Base-by-base conservation (phyloP, 1,284 basidiomycete genomes). In the Phellopilus nigrolimitatus region DNA sequence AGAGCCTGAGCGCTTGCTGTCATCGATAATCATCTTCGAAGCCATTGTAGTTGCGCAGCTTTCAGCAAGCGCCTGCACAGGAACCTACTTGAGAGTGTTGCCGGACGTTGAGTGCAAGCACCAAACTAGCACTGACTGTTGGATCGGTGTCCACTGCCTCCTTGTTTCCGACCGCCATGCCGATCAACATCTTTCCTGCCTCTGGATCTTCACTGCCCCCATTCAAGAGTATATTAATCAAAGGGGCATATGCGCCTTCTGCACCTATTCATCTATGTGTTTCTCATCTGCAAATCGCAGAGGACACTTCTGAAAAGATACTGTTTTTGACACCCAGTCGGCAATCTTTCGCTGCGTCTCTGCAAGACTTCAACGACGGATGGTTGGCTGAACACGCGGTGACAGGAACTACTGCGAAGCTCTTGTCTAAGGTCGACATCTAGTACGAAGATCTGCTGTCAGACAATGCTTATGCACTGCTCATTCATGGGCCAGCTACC, bases 241-340 rank as follows among this genome's bases (percentile, higher is more conserved):
- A 76, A 54, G 80, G 83, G 31, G 53, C 70, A 43, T 76, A 78
- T 65, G 71, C 75, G 51, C 60, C 79, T 56, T 76, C 76, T 51
- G 74, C 82, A 51, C 76, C 78, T 38, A 64, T 88, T 59, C 72
- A 80, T 63, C 65, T 82, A 21, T 70, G 71, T 24, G 63, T 87
- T 22, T 82, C 83, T 1, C 68, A 72, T 39, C 46, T 62, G 31
- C 40, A 49, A 15, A 38, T 36, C n/a, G 55, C 68, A 9, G 56
- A 67, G 12, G 58, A 49, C 15, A 59, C 68, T 43, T 61, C 63
- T 13, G 61, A 68, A 6, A 68, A 64, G 45, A 70, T 71, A 0
- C 50, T 87, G 22, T 61, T 87, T 45, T 59, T 88, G 41, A 69
- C 79, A 9, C 75, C 82, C 2, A 78, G 74, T 15, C 71, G 72